phyloP scores from a whole-genome alignment of 306 rosid genomes.

The Rosa chinensis region DNA sequence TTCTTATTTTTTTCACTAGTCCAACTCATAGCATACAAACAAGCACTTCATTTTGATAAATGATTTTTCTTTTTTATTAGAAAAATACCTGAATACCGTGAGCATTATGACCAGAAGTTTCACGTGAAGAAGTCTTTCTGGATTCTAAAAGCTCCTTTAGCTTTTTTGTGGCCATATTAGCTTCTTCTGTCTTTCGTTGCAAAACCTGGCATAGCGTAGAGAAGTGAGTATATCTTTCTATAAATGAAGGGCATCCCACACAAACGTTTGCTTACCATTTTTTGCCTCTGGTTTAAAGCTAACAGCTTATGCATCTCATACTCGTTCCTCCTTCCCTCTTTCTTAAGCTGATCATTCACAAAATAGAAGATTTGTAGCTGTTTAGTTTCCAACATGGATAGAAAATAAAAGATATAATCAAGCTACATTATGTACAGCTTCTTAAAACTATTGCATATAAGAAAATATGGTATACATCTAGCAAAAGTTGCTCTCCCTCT shows the following conservation, averaged over 20 bases:
- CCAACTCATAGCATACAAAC: neutral
- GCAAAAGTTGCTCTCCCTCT: neutral
- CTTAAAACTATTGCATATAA: constrained; percentile 3
- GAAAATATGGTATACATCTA: neutral
- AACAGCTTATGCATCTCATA: constrained; percentile 93
- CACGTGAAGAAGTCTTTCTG: constrained; percentile 72
- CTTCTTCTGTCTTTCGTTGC: constrained; percentile 98
- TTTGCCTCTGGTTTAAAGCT: constrained; percentile 95
- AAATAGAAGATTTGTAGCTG: constrained; percentile 5
- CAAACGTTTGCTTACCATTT: constrained; percentile 60
- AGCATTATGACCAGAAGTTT: constrained; percentile 61
- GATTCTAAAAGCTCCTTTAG: constrained; percentile 90
- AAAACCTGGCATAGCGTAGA: constrained; percentile 52
- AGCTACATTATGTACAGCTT: constrained; percentile 5
- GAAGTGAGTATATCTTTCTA: constrained; percentile 20
- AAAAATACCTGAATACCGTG: constrained; percentile 77
- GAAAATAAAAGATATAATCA: neutral
- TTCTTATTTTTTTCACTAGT: neutral
- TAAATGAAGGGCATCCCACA: constrained; percentile 10
- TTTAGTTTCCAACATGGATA: neutral
- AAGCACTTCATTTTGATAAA: neutral
- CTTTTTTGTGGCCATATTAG: constrained; percentile 85
- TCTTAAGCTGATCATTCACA: constrained; percentile 74
- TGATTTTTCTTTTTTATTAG: neutral
- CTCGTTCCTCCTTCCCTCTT: constrained; percentile 96